Evolutionary conservation across 768 basidiomycete genomes (phyloP), one percentile per base, ranked within the genome.

Genomic region (Boletus rubroflammeus): DNA sequence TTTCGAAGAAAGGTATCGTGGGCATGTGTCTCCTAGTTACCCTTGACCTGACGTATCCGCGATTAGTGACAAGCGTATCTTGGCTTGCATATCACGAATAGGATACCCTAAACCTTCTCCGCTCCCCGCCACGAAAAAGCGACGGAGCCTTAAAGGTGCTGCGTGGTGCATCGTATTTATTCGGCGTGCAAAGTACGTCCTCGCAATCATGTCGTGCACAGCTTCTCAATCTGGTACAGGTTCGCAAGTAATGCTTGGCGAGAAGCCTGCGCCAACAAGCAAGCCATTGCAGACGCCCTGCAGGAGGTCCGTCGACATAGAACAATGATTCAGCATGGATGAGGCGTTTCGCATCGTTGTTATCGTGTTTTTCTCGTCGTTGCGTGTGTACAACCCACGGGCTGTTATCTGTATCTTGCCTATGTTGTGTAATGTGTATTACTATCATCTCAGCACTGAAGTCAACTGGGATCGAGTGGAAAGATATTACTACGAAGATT

Each of bases 31-130:
- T 47, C 45, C 21, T 4, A 13, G 43, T 43, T 29, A 35, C 13
- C 3, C 11, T 39, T 10, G 21, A 32, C n/a, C 54, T 62, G 34
- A 65, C 54, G 8, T 8, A 31, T 39, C 17, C 31, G 39, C 6
- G 17, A 19, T 17, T 54, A 88, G 88, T 51, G 88, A 90, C 61
- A 77, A 78, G 59, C 85, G 79, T 49, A 85, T 93, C 36, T 75
- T 88, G 52, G 84, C 87, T 23, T 81, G 88, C 15, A 89, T 93
- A 62, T 83, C 91, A 8, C 76, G 76, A 41, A 84, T 90, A 59
- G 90, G 90, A 6, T 91, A 84, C 65, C 69, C 69, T 4, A 70
- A 65, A 47, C 84, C 85, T 3, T 64, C 77, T 6, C 62, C 75
- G 7, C 71, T 76, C 5, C 54, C 74, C 1, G 66, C 72, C 21